Percentiles rank a stretch among this genome's conserved stretches.
These are phyloP conservation scores for Tylopilus intermedius DNA, from an alignment of 768 basidiomycete genomes.

Conservation along the genomic window DNA sequence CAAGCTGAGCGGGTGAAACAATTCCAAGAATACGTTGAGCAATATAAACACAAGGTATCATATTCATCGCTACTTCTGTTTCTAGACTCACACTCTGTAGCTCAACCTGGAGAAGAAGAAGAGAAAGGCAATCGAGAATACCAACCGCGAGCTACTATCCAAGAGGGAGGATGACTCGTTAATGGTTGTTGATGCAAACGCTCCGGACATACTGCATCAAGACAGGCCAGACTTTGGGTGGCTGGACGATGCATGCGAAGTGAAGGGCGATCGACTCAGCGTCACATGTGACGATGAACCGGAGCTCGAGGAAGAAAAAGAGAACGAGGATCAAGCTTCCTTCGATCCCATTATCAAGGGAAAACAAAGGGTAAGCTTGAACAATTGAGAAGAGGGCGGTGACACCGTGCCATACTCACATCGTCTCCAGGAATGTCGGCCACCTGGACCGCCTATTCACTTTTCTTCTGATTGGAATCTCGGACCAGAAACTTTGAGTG, in stretches of 20 bases:
- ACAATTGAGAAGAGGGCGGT: not conserved
- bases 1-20: conserved; percentile 19
- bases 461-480: conserved; percentile 25
- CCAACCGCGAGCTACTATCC: conserved; percentile 1
- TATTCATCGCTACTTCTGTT: not conserved
- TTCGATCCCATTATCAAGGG: not conserved
- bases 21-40: conserved; percentile 21
- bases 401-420: conserved; percentile 4
- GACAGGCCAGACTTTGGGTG: conserved; percentile 17
- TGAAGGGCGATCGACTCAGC: conserved; percentile 24
- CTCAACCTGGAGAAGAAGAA: conserved; percentile 25
- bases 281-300: conserved; percentile 12
- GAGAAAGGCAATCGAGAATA: conserved; percentile 20
- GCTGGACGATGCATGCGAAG: conserved; percentile 27
- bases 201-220: conserved; percentile 18
- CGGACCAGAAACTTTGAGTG: conserved; percentile 6
- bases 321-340: conserved; percentile 19
- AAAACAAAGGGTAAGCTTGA: conserved; percentile 8
- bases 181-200: conserved; percentile 27
- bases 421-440: conserved; percentile 2
- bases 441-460: conserved; percentile 1
- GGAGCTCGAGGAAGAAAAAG: conserved; percentile 15
- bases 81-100: conserved; percentile 10
- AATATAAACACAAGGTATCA: conserved; percentile 23
- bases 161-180: conserved; percentile 27